Base-by-base conservation (phyloP, 768 basidiomycete genomes). In the Gloeopeniophorella convolvens region DNA sequence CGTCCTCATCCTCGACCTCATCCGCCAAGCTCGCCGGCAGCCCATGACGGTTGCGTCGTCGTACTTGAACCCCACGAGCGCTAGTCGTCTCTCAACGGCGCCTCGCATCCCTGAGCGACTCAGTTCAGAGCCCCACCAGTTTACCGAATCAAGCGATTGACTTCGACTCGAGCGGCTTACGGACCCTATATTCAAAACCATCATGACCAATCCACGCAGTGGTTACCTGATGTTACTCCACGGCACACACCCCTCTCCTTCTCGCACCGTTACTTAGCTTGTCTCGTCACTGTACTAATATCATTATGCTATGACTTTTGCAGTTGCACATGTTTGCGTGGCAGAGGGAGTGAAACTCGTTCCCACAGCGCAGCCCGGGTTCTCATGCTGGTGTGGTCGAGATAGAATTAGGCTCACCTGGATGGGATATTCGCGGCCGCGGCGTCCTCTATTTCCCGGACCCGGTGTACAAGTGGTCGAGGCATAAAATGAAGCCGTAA, bases 11-110 rank as follows among this genome's bases (percentile, higher is more conserved):
- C 75, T 95, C 42, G 75, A 75, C 52, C 74, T 89, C 45, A 68
- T 95, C 27, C 84, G 90, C 36, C 83, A 90, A 65, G 83, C 89
- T 42, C 84, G 89, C 50, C 71, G 73, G 41, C 73, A 79, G 51
- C 72, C 77, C 32, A 70, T 78, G 69, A 59, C 70, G 13, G 63
- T 74, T 31, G 73, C 69, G 8, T 44, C 50, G 16, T 42, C 57
- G 12, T 56, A 58, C 35, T 47, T 56, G 27, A 57, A 36, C 42
- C 50, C 50, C 20, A 58, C 42, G 13, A 48, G 44, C 20, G 35
- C 48, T 20, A 37, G 54, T 35, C 54, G 45, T 23, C 44, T 45
- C 45, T 20, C 36, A 31, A 35, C 41, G 6, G 31, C 15, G 6
- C 20, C 9, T 36, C 56, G 31, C 20, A 11, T 45, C 18, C 44